Evolutionary conservation across 139 green algal genomes (phyloP), one percentile per base, ranked within the genome.

Genomic region (Chlorella sorokiniana): DNA sequence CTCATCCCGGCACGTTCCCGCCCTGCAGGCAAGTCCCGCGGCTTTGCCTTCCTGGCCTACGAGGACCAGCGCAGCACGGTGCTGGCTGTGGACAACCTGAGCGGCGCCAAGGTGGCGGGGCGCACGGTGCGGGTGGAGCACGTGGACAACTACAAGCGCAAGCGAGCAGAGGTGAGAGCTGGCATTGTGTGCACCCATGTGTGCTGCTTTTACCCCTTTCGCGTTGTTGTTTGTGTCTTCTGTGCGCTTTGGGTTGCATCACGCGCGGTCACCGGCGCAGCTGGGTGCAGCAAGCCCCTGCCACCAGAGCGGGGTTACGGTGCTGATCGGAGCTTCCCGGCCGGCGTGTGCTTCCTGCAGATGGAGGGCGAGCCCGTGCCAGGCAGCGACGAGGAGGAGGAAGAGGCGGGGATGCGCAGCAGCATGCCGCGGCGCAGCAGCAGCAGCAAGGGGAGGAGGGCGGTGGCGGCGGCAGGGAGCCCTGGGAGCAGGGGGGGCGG

Each of bases 41-140:
- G 95, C 20, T 99, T 99, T 87, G 94, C 94, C 0, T 99, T 99
- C 64, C 42, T 99, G 4, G 96, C 96, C 10, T 99, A 99, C 76
- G 94, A 98, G 69, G 96, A 99, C 89, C 96, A 99, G 89, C 90
- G 95, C n/a, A 96, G 89, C 85, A 99, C 97, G 0, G 91, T 98
- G 20, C 81, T 99, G 27, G 94, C 97, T 16, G 95, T 99, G 40
- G 97, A 99, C 89, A 99, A 99, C 88, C 83, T 99, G 11, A 98
- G 91, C 78, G 97, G 97, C 20, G 90, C 94, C 0, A 91, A 78
- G 8, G 95, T 99, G 27, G 88, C 86, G 0, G 93, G 93, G 0
- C 89, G 97, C 25, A 94, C 84, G 22, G 84, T 99, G 3, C 76
- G 89, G 0, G 97, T 99, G 61, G 95, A 99, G 79, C 97, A 99